phyloP scores from a whole-genome alignment of 768 basidiomycete genomes.

The Tephrocybe sp. region DNA sequence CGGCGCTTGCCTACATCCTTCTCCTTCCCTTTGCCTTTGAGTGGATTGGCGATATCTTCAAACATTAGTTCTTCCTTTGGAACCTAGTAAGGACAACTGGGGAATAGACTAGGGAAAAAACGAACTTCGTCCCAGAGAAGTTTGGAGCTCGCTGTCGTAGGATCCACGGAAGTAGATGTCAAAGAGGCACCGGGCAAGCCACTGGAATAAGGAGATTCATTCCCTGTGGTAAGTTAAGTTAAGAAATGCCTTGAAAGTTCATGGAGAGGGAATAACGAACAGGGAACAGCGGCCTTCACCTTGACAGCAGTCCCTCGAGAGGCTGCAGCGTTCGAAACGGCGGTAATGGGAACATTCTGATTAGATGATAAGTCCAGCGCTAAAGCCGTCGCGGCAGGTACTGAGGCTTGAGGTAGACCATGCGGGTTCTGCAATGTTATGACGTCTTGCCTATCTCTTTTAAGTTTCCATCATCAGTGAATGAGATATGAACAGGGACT shows the following conservation, averaged over 20 bases:
- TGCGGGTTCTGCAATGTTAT: slow-evolving; percentile 95
- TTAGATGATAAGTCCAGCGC: slow-evolving; percentile 27
- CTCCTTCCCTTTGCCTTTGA: slow-evolving; percentile 88
- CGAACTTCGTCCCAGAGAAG: slow-evolving; percentile 92
- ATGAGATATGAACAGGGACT: slow-evolving; percentile 15
- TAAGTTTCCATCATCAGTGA: slow-evolving; percentile 8
- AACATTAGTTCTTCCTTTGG: slow-evolving; percentile 98
- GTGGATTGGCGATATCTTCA: slow-evolving; percentile 81
- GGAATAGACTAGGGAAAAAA: background rate
- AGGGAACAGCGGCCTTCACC: slow-evolving; percentile 62
- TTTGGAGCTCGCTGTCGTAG: slow-evolving; percentile 65
- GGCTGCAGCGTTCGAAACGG: slow-evolving; percentile 33
- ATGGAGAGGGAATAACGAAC: slow-evolving; percentile 40
- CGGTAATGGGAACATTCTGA: slow-evolving; percentile 28
- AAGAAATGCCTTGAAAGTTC: background rate
- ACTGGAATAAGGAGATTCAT: slow-evolving; percentile 87
- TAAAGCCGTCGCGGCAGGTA: slow-evolving; percentile 26
- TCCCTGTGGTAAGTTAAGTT: slow-evolving; percentile 60
- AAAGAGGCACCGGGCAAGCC: slow-evolving; percentile 91
- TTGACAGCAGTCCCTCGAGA: slow-evolving; percentile 40
- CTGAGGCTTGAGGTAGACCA: slow-evolving; percentile 62
- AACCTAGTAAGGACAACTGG: background rate
- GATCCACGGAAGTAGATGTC: slow-evolving; percentile 89
- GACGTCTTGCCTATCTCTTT: slow-evolving; percentile 67
- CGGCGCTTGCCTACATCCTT: slow-evolving; percentile 90